Percentiles rank a stretch among this genome's conserved stretches.
These are phyloP conservation scores for Hydnomerulius pinastri DNA, from an alignment of 768 basidiomycete genomes.

Conservation along the genomic window DNA sequence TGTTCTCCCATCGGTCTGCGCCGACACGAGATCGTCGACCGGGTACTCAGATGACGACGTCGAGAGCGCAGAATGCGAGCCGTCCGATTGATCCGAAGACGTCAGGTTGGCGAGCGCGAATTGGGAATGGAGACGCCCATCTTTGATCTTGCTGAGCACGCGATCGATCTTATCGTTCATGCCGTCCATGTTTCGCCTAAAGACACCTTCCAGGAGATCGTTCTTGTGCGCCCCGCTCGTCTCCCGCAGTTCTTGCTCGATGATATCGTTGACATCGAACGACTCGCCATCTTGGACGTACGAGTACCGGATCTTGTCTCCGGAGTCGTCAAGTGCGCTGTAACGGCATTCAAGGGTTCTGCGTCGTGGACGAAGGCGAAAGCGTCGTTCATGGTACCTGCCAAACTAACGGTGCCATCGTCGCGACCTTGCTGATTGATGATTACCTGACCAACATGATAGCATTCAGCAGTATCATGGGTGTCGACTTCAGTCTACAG, in stretches of 20 bases:
- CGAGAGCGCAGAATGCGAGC: slow-evolving; percentile 28
- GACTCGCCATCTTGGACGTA: slow-evolving; percentile 93
- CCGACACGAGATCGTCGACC: slow-evolving; percentile 39
- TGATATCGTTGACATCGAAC: slow-evolving; percentile 90
- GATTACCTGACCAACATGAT: no score
- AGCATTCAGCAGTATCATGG: no score
- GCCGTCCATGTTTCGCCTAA: slow-evolving; percentile 58
- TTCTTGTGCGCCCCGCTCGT: slow-evolving; percentile 42
- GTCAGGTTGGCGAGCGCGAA: slow-evolving; percentile 11
- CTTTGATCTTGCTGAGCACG: slow-evolving; percentile 75
- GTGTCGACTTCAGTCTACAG: no score
- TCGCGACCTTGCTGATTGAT: no score
- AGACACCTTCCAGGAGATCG: slow-evolving; percentile 70
- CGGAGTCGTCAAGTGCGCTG: no score
- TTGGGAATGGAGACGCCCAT: slow-evolving; percentile 47
- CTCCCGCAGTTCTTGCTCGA: slow-evolving; percentile 86
- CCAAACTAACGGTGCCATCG: no score
- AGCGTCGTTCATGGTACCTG: no score
- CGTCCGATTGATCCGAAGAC: slow-evolving; percentile 22
- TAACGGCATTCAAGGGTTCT: no score
- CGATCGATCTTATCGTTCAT: slow-evolving; percentile 72
- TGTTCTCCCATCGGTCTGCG: slow-evolving; percentile 23
- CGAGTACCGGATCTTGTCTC: slow-evolving; percentile 86
- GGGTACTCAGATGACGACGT: slow-evolving; percentile 61
- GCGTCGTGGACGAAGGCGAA: no score